Evolutionary conservation across 2,329 filamentous ascomycete species (phyloP).

Genomic region (Curvularia verruculosa): DNA sequence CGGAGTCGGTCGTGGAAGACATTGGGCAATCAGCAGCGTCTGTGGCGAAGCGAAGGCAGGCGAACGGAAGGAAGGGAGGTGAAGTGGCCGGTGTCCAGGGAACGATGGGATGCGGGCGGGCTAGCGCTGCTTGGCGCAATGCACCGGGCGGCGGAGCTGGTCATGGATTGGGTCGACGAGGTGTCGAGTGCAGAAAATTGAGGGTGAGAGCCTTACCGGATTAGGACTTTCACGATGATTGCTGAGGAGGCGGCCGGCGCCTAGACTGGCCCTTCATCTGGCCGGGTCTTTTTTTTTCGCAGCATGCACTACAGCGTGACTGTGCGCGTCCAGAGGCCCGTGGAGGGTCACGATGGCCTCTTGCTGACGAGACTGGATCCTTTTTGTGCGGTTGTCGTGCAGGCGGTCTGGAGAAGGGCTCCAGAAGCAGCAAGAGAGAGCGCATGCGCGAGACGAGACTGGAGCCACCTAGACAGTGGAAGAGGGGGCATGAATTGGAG

Average conservation of each 20-base stretch:
- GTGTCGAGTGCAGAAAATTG: constrained; percentile 34
- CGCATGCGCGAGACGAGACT: background rate
- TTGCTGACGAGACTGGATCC: constrained; percentile 12
- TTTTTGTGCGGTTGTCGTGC: constrained; percentile 13
- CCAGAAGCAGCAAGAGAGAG: background rate
- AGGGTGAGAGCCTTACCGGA: constrained; percentile 35
- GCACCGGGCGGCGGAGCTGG: constrained; percentile 26
- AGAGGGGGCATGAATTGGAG: background rate
- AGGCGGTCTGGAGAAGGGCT: constrained; percentile 11
- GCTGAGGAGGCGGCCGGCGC: constrained; percentile 27
- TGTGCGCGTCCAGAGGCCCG: constrained; percentile 19
- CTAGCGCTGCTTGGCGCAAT: constrained; percentile 24
- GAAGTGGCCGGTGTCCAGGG: constrained; percentile 22
- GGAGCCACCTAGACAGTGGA: background rate
- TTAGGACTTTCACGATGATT: constrained; percentile 45
- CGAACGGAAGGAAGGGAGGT: constrained; percentile 25
- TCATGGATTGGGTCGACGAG: constrained; percentile 31
- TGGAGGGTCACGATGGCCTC: constrained; percentile 22
- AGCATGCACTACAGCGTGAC: constrained; percentile 17
- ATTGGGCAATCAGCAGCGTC: constrained; percentile 38
- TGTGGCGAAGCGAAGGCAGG: constrained; percentile 11
- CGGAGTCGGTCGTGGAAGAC: constrained; percentile 36
- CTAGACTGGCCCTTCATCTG: constrained; percentile 32
- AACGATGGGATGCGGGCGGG: constrained; percentile 29
- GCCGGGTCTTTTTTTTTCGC: constrained; percentile 15